phyloP scores from a whole-genome alignment of 1,284 basidiomycete species.

The Flammula alnicola region DNA sequence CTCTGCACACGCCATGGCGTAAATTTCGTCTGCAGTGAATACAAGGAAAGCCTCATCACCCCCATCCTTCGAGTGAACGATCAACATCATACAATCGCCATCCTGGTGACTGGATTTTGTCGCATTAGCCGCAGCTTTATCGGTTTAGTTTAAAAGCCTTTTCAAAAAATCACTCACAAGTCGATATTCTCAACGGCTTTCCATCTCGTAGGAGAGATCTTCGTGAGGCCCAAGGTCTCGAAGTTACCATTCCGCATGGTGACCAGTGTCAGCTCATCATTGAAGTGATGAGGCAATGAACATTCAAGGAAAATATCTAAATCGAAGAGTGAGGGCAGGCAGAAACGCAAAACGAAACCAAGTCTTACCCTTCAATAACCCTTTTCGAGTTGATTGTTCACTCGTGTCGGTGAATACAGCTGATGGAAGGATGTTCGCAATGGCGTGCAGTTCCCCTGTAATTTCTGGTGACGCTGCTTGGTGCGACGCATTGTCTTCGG shows the following conservation, averaged over 20 bases:
- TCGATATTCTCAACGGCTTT: neutral
- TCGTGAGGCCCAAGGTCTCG: neutral
- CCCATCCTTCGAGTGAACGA: neutral
- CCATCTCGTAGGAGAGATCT: neutral
- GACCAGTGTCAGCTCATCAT: neutral
- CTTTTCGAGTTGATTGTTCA: too few species aligned
- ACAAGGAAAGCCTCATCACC: neutral
- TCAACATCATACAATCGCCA: neutral
- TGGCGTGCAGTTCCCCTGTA: too few species aligned
- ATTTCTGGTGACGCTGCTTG: too few species aligned
- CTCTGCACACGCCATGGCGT: neutral
- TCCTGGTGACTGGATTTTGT: too few species aligned
- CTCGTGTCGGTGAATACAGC: too few species aligned
- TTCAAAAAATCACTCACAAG: neutral
- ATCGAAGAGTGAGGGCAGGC: neutral
- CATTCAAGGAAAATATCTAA: constrained; percentile 8
- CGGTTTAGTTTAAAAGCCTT: neutral
- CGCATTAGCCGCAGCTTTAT: too few species aligned
- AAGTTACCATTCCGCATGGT: too few species aligned
- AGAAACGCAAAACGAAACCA: neutral
- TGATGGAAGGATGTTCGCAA: too few species aligned
- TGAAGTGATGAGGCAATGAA: neutral
- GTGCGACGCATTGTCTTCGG: too few species aligned
- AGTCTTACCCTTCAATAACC: neutral
- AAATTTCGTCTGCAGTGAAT: neutral